A percentile compares a stretch with the other conserved stretches of the same genome.
Evolutionary conservation across 495 filamentous ascomycete species (phyloP).

Genomic region (Neurospora hispaniola): DNA sequence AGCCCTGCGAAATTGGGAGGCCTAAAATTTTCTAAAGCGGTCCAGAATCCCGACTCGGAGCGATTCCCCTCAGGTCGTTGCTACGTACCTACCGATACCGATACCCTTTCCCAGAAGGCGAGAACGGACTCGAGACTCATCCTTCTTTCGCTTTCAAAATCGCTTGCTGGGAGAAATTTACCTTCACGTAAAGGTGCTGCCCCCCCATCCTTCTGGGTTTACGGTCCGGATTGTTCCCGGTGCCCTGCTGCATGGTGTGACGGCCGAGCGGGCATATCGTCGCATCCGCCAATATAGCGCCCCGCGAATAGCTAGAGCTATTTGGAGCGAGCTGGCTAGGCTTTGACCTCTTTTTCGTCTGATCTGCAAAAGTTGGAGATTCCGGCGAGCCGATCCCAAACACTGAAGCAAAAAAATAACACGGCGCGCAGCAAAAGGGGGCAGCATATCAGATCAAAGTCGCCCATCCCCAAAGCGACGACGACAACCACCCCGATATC

Average conservation of each 20-base stretch:
- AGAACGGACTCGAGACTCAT: not conserved
- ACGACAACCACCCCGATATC: not conserved
- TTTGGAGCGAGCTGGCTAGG: not conserved
- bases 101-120: not conserved
- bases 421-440: not conserved
- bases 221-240: not conserved
- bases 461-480: not conserved
- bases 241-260: conserved; percentile 16
- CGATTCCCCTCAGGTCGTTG: not conserved
- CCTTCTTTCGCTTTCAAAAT: not conserved
- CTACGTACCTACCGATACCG: not conserved
- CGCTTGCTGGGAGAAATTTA: not conserved
- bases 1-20: not conserved
- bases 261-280: conserved; percentile 8
- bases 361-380: not conserved
- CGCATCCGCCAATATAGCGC: conserved; percentile 19
- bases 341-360: not conserved
- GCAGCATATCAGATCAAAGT: not conserved
- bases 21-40: not conserved
- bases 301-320: conserved; percentile 14
- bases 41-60: not conserved
- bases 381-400: not conserved
- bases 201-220: not conserved
- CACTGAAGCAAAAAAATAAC: not conserved
- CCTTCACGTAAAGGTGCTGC: not conserved